A percentile compares a stretch with the other conserved stretches of the same genome.
These are phyloP conservation scores for Leucogyrophana mollusca DNA, from an alignment of 768 basidiomycete genomes.

Conservation along the genomic window DNA sequence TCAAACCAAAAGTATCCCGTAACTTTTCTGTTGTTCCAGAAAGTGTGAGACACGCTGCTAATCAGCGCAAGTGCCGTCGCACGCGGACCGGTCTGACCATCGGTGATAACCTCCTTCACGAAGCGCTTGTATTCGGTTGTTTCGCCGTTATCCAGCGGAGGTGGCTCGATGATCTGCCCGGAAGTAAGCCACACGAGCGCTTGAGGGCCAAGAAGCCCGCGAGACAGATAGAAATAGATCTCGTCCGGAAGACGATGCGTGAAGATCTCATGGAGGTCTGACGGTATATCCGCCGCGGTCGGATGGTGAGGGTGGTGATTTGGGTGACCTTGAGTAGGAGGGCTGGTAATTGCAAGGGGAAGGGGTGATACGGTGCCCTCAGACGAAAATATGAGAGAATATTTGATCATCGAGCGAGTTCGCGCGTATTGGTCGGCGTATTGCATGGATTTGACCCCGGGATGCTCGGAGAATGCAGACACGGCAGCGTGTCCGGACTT, in stretches of 20 bases:
- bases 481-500: constrained; percentile 86
- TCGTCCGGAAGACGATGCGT: constrained; percentile 94
- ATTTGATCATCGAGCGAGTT: constrained; percentile 89
- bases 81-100: constrained; percentile 90
- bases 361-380: constrained; percentile 83
- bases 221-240: constrained; percentile 93
- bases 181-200: constrained; percentile 93
- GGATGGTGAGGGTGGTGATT: constrained; percentile 65
- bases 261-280: constrained; percentile 92
- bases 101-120: constrained; percentile 94
- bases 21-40: constrained; percentile 81
- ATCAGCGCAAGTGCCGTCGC: constrained; percentile 89
- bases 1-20: constrained; percentile 78
- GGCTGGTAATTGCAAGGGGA: constrained; percentile 61
- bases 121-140: constrained; percentile 93
- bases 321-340: constrained; percentile 47
- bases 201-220: constrained; percentile 86
- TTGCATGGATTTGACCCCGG: constrained; percentile 72
- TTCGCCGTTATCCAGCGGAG: constrained; percentile 93
- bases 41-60: constrained; percentile 72
- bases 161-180: constrained; percentile 80
- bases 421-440: constrained; percentile 89
- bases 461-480: constrained; percentile 74
- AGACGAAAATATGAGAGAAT: constrained; percentile 84
- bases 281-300: constrained; percentile 85